A percentile compares a stretch with the other conserved stretches of the same genome.
Evolutionary conservation across 192 early-diverging fungal species (phyloP).

Genomic region (Podila epigama): DNA sequence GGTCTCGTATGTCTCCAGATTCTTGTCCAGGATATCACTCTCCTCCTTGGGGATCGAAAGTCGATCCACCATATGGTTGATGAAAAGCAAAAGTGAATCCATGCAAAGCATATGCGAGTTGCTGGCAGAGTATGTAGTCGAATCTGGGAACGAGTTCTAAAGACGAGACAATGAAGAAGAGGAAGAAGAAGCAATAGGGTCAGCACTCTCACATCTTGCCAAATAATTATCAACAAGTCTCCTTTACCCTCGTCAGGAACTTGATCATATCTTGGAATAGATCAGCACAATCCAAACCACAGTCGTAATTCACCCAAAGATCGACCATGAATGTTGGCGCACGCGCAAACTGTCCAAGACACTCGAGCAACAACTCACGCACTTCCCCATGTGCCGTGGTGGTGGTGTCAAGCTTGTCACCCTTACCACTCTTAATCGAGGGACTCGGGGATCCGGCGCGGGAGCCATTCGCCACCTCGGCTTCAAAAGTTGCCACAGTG

Average conservation of each 20-base stretch:
- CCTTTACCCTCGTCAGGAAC: slow-evolving; percentile 79
- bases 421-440: slow-evolving; percentile 28
- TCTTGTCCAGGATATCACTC: slow-evolving; percentile 15
- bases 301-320: slow-evolving; percentile 96
- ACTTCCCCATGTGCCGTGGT: slow-evolving; percentile 74
- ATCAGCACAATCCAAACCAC: slow-evolving; percentile 81
- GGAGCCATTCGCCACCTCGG: slow-evolving; percentile 17
- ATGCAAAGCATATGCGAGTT: slow-evolving; percentile 75
- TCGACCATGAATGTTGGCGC: slow-evolving; percentile 82
- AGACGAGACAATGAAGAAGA: not conserved
- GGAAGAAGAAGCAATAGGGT: too few species aligned
- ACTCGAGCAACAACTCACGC: slow-evolving; percentile 86
- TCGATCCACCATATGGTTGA: slow-evolving; percentile 75
- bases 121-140: slow-evolving; percentile 65
- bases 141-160: slow-evolving; percentile 80
- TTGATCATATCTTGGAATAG: slow-evolving; percentile 87
- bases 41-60: slow-evolving; percentile 42
- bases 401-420: slow-evolving; percentile 29
- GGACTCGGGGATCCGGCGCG: slow-evolving; percentile 41
- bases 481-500: slow-evolving; percentile 16
- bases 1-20: slow-evolving; percentile 19
- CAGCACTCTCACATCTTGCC: not conserved
- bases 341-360: slow-evolving; percentile 75
- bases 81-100: slow-evolving; percentile 75
- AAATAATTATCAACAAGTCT: too few species aligned